Base-by-base conservation (phyloP, 768 basidiomycete genomes). In the Kockovaella imperatae region DNA sequence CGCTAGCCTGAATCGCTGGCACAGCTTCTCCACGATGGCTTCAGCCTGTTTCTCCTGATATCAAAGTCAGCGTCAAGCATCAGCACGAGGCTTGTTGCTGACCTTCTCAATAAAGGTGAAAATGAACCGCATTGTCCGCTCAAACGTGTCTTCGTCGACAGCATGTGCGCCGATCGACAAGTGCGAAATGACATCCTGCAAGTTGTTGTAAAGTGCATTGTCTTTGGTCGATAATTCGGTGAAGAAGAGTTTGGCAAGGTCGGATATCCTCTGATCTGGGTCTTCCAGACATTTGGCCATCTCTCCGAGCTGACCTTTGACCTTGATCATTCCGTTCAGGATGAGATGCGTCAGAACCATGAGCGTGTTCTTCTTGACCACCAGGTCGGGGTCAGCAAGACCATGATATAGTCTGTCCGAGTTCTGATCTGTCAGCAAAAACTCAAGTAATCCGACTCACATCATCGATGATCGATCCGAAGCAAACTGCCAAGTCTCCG, bases 241-340 rank as follows among this genome's bases (percentile, higher is more conserved):
- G 76, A 99, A 99, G 80, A 99, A 99, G 42, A 99, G 69, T 71
- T 90, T 93, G n/a, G 95, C 93, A 31, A 99, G 77, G 61, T 96
- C 93, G 15, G 86, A 80, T 50, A 99, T 84, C 13, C 93, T 74
- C 38, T 77, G 77, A 49, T 96, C 93, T 20, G 79, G 76, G 70
- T 97, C 93, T 73, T 96, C 90, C 5, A 97, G 73, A 67, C 95
- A 97, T 72, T 99, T 97, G n/a, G 93, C 95, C 93, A 99, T 97
- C 77, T 99, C 95, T 15, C 95, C 95, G 5, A 99, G 77, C 68
- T 99, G 93, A 1, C 95, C 95, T 73, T 99, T 97, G 59, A 97
- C 91, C 72, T 97, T 99, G 78, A 99, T 86, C 95, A 97, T 96
- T 2, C 93, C 93, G 61, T 96, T 96, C 53, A 99, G 74, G 65